A percentile compares a stretch with the other conserved stretches of the same genome.
Evolutionary conservation across 2,329 filamentous ascomycete species (phyloP).

Genomic region (Conoideocrella luteorostrata): DNA sequence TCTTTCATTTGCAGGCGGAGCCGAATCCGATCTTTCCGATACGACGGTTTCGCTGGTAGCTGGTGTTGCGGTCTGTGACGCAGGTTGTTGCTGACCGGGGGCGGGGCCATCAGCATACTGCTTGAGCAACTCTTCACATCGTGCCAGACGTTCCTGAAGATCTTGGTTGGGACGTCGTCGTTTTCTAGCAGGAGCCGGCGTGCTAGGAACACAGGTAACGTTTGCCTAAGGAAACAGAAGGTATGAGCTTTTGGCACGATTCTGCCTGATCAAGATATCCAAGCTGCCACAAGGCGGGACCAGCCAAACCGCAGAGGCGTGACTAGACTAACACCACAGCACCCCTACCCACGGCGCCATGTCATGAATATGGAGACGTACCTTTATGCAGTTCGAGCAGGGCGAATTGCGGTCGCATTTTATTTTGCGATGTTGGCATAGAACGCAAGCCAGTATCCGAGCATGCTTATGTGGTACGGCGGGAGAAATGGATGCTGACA

Average conservation of each 20-base stretch:
- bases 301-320: not conserved
- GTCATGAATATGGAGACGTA: conserved; percentile 22
- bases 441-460: conserved; percentile 46
- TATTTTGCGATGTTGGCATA: conserved; percentile 57
- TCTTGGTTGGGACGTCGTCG: conserved; percentile 54
- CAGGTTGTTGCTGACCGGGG: conserved; percentile 16
- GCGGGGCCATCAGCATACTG: conserved; percentile 43
- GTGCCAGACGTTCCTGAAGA: conserved; percentile 52
- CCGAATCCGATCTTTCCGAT: conserved; percentile 20
- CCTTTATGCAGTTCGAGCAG: conserved; percentile 56
- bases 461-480: conserved; percentile 30
- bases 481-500: conserved; percentile 24
- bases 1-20: conserved; percentile 22
- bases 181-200: conserved; percentile 53
- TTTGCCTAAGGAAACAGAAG: conserved; percentile 40
- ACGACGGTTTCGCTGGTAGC: conserved; percentile 11
- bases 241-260: conserved; percentile 6
- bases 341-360: not conserved
- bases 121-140: conserved; percentile 53
- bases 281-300: conserved; percentile 3
- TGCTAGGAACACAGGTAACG: conserved; percentile 53
- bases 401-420: conserved; percentile 55
- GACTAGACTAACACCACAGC: not conserved
- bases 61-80: conserved; percentile 9
- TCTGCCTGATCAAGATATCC: conserved; percentile 1